Conservation (phyloP, 371 early-diverging fungal species). For the Globomyces sp. region DNA sequence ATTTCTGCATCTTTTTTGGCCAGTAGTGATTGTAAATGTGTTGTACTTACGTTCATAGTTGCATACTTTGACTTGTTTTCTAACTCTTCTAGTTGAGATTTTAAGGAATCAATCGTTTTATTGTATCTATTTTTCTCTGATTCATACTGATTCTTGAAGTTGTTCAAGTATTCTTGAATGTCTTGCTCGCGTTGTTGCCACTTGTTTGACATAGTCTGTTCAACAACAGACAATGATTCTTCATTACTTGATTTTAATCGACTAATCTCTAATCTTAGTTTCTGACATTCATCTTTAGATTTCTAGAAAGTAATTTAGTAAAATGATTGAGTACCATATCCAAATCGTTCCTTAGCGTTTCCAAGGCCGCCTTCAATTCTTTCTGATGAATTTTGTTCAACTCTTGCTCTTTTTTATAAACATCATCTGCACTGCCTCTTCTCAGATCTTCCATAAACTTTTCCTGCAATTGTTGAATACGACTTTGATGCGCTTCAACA, state of each 20-base stretch:
- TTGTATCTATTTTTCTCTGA: not conserved
- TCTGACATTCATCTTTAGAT: not conserved
- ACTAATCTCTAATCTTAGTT: not conserved
- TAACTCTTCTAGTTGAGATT: not conserved
- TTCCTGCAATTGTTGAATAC: slow-evolving; percentile 47
- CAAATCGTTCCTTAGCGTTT: slow-evolving; percentile 18
- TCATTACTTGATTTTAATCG: not conserved
- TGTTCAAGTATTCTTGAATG: slow-evolving; percentile 8
- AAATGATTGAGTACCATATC: slow-evolving; percentile 16
- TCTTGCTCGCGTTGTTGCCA: slow-evolving; percentile 3
- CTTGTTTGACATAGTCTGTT: slow-evolving; percentile 3
- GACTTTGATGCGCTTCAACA: slow-evolving; percentile 49
- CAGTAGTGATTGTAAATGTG: slow-evolving; percentile 10
- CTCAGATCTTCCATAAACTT: slow-evolving; percentile 37
- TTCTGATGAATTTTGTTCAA: not conserved
- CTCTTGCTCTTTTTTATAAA: not conserved
- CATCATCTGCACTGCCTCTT: slow-evolving; percentile 25
- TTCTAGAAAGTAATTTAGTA: not conserved
- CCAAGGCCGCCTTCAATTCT: slow-evolving; percentile 26
- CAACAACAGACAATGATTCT: not conserved
- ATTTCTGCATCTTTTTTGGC: slow-evolving; percentile 42
- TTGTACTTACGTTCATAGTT: not conserved
- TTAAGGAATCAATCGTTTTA: not conserved
- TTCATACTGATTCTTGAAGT: not conserved
- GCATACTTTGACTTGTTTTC: not conserved